Evolutionary conservation across 768 basidiomycete genomes (phyloP), one percentile per base, ranked within the genome.

Genomic region (Boletales sp.): DNA sequence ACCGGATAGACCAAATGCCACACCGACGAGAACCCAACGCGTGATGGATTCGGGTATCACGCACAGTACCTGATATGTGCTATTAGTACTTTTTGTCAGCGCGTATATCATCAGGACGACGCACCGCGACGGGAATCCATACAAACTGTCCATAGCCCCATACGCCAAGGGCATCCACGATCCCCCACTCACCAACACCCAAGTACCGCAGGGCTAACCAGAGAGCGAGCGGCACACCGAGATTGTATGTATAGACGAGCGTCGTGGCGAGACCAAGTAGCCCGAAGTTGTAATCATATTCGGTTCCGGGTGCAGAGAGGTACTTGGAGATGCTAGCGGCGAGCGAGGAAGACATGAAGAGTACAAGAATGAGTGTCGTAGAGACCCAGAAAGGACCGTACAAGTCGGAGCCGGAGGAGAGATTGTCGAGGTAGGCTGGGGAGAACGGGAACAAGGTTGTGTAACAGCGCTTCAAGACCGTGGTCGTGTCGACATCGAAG

Each of bases 321-420:
- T 93, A 97, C n/a, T 83, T 79, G 2, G 87, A 75, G 57, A 98
- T 86, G 41, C 91, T 91, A 14, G 90, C 84, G 8, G 87, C 90
- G 35, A 98, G 84, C 31, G 90, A 93, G 2, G 95, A 97, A 21
- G 89, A 94, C 50, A 97, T 82, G 74, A 94, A 97, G 51, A 97
- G 83, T 0, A 86, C 78, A 64, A 98, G 91, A 39, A 97, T 87
- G 54, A 99, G 82, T 1, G 95, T 98, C 2, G 94, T 95, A 34
- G 97, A 79, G 1, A 94, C 92, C 95, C 95, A 99, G 74, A 99
- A 97, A 2, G 95, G 94, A 0, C 94, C 94, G 64, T 90, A 87
- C 36, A 90, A 79, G 64, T 90, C 88, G 36, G 56, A 57, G 9
- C 65, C 63, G 14, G 76, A 65, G 37, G 84, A 76, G 38, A 86